Percentiles rank a stretch among this genome's conserved stretches.
phyloP scores from a whole-genome alignment of 768 basidiomycete species.

The Suillus subalutaceus region DNA sequence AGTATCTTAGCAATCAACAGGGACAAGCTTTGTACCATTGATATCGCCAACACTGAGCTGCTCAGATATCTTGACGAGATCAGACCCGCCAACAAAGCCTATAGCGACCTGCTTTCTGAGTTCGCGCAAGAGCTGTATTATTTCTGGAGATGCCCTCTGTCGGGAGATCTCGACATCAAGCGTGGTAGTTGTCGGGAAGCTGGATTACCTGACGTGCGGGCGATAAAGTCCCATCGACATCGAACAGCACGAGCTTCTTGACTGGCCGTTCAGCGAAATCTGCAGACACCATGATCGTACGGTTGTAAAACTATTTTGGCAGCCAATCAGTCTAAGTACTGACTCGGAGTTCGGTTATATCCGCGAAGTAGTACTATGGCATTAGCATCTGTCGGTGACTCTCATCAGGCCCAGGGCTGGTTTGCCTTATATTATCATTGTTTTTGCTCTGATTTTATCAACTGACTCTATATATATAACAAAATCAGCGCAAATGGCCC shows the following conservation, averaged over 20 bases:
- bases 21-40: conserved; percentile 47
- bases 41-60: conserved; percentile 67
- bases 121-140: conserved; percentile 65
- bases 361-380: neutral
- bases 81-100: conserved; percentile 94
- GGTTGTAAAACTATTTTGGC: neutral
- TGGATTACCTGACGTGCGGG: conserved; percentile 62
- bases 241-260: conserved; percentile 79
- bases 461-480: no score
- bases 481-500: no score
- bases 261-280: conserved; percentile 60
- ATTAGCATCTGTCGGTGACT: conserved; percentile 17
- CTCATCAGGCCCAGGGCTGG: no score
- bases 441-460: no score
- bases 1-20: neutral
- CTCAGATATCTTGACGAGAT: conserved; percentile 86
- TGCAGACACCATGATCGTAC: conserved; percentile 50
- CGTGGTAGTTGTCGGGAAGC: conserved; percentile 12
- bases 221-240: conserved; percentile 80
- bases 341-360: neutral
- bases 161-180: conserved; percentile 17
- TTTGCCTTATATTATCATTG: no score
- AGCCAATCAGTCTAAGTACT: neutral
- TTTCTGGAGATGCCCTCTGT: conserved; percentile 66
- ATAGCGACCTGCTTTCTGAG: conserved; percentile 75